These are phyloP conservation scores for Phtheirospermum japonicum DNA, from an alignment of 257 asterid species.

Conservation along the genomic window DNA sequence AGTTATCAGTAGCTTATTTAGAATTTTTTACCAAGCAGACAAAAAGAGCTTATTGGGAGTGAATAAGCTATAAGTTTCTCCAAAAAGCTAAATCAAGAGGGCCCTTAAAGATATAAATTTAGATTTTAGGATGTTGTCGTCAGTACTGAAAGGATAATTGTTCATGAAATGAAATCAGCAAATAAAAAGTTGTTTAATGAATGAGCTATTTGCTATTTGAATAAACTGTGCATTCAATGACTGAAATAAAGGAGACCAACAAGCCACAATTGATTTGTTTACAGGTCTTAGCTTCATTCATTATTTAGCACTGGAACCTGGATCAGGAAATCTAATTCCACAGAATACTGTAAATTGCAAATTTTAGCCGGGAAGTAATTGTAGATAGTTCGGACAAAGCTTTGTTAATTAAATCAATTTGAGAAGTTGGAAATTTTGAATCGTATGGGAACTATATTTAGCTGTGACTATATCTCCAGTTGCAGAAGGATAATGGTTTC, in stretches of 20 bases:
- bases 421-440: not conserved
- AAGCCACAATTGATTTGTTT: constrained; percentile 6
- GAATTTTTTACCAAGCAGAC: too few relatives aligned
- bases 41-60: too few relatives aligned
- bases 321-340: not conserved
- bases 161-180: not conserved
- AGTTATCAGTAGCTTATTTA: too few relatives aligned
- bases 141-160: not conserved
- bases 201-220: constrained; percentile 13
- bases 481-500: constrained; percentile 1
- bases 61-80: too few relatives aligned
- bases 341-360: constrained; percentile 7
- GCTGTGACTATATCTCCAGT: not conserved
- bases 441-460: not conserved
- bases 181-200: not conserved
- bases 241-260: not conserved
- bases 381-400: not conserved
- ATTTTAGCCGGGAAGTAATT: not conserved
- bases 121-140: not conserved
- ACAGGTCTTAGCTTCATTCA: not conserved
- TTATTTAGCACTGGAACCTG: not conserved
- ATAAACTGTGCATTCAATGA: constrained; percentile 9
- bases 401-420: not conserved
- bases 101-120: not conserved
- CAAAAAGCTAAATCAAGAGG: too few relatives aligned